phyloP scores from a whole-genome alignment of 306 rosid species.

The Quillaja saponaria region DNA sequence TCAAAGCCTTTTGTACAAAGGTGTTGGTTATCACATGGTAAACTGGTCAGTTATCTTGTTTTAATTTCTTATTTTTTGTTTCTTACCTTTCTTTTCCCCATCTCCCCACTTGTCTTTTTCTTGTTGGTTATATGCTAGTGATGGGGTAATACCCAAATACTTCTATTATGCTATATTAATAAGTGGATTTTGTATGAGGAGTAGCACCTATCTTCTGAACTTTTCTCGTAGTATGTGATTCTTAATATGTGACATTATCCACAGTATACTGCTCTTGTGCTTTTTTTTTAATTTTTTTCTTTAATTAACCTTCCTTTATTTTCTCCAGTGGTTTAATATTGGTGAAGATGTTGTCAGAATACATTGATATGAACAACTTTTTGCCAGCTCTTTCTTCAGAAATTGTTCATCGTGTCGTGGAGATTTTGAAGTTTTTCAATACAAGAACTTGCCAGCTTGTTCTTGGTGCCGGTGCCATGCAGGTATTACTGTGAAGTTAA shows the following conservation, averaged over 20 bases:
- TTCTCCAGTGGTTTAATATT: conserved; percentile 97
- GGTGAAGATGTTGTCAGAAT: conserved; percentile 95
- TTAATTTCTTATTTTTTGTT: conserved; percentile 10
- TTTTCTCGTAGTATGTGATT: no score
- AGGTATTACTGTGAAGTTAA: conserved; percentile 52
- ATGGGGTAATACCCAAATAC: no score
- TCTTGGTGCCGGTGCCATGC: conserved; percentile 99
- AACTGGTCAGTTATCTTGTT: conserved; percentile 85
- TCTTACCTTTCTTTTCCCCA: neutral
- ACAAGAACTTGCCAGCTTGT: conserved; percentile 98
- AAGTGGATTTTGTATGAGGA: conserved; percentile 17
- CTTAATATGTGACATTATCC: no score
- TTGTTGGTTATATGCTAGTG: no score
- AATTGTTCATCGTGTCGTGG: conserved; percentile 93
- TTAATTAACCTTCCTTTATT: no score
- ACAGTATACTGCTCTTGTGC: no score
- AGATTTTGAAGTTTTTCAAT: conserved; percentile 90
- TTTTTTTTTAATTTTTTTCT: conserved; percentile 34
- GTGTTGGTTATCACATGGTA: conserved; percentile 93
- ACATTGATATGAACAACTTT: conserved; percentile 81
- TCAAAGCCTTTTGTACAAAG: conserved; percentile 66
- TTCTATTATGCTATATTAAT: neutral
- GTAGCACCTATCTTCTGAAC: no score
- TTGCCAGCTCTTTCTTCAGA: conserved; percentile 85
- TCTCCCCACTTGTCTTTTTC: no score